Evolutionary conservation across 176 grass and related monocot species (phyloP).

Genomic region (Oryza coarctata): DNA sequence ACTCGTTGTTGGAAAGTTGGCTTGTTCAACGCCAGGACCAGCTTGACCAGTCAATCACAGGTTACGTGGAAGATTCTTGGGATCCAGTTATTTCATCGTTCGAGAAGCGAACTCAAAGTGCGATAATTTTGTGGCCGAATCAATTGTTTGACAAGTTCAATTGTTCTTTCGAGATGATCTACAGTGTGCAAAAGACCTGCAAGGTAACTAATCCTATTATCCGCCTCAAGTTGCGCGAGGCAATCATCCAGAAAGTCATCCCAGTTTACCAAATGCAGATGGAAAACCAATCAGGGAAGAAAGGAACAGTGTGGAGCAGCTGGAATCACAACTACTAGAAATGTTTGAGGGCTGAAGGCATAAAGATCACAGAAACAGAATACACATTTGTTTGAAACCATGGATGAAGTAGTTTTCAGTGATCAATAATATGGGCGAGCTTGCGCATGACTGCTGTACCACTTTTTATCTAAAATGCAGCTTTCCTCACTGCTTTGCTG

Average conservation of each 20-base stretch:
- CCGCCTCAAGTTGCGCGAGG: slow-evolving; percentile 11
- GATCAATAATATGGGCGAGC: too few species aligned
- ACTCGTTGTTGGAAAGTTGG: neutral
- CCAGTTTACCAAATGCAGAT: neutral
- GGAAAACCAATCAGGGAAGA: neutral
- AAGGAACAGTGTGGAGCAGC: neutral
- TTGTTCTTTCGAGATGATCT: slow-evolving; percentile 3
- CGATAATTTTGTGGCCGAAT: neutral
- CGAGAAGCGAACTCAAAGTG: neutral
- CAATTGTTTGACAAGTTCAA: slow-evolving; percentile 2
- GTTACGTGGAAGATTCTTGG: slow-evolving; percentile 17
- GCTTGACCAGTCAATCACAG: neutral
- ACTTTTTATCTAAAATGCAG: too few species aligned
- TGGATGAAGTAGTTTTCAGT: too few species aligned
- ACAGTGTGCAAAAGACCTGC: slow-evolving; percentile 1
- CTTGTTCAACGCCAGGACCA: neutral
- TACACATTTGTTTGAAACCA: neutral
- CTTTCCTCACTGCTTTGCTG: too few species aligned
- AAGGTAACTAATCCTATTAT: slow-evolving; percentile 6
- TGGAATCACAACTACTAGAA: slow-evolving; percentile 7
- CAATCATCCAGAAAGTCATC: neutral
- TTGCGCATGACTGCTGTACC: too few species aligned
- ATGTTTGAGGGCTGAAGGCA: slow-evolving; percentile 2
- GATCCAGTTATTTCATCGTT: neutral
- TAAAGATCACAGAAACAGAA: too few species aligned